phyloP scores from a whole-genome alignment of 306 rosid genomes.

The Castanea mollissima region DNA sequence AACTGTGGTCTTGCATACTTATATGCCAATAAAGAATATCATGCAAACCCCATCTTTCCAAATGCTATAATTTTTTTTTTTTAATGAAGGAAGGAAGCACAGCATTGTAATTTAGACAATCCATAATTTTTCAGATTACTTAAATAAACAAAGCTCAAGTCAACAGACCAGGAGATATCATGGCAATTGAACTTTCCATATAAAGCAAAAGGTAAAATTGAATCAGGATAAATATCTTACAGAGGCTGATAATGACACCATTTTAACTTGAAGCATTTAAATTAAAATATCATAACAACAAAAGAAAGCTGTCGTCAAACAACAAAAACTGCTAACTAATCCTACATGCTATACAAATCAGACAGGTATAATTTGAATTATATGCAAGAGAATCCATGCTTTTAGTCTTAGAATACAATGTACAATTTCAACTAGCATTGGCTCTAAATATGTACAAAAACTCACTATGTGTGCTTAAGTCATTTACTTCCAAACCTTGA shows the following conservation, averaged over 20 bases:
- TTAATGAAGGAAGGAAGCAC: background rate
- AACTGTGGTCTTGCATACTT: too few species aligned
- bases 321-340: background rate
- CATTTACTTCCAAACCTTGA: constrained; percentile 92
- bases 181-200: background rate
- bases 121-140: background rate
- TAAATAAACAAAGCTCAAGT: background rate
- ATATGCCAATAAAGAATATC: background rate
- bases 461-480: constrained; percentile 8
- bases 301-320: constrained; percentile 5
- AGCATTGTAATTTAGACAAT: background rate
- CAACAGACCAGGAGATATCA: background rate
- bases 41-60: background rate
- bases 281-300: background rate
- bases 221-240: background rate
- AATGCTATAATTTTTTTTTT: background rate
- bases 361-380: background rate
- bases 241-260: background rate
- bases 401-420: constrained; percentile 20
- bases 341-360: constrained; percentile 30
- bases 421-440: constrained; percentile 41
- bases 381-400: constrained; percentile 13
- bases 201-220: background rate
- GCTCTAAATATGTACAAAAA: constrained; percentile 50
- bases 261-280: background rate